phyloP scores from a whole-genome alignment of 2,329 filamentous ascomycete species.

The Verticillium klebahnii region DNA sequence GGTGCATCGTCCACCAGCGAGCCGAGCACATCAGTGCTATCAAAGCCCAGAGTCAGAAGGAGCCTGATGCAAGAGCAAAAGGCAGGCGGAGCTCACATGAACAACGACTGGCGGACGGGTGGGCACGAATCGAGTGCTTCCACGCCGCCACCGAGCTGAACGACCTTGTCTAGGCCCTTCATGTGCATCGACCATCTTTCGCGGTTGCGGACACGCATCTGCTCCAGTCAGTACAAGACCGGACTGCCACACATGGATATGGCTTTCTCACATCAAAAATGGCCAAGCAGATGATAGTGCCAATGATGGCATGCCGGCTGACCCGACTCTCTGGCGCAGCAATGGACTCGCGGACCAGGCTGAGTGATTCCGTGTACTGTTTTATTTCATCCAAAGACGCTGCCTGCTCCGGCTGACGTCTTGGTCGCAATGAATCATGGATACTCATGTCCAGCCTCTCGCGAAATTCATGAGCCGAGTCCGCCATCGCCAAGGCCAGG shows the following conservation, averaged over 20 bases:
- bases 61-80: neutral
- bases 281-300: conserved; percentile 14
- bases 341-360: conserved; percentile 10
- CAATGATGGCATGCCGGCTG: conserved; percentile 8
- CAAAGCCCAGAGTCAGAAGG: neutral
- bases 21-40: conserved; percentile 13
- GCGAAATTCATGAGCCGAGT: neutral
- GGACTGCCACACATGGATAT: neutral
- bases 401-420: too few species aligned
- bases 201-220: conserved; percentile 12
- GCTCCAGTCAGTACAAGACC: neutral
- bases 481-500: conserved; percentile 11
- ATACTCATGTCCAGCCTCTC: neutral
- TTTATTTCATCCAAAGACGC: conserved; percentile 5
- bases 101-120: conserved; percentile 12
- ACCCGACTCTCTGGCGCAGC: neutral
- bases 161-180: conserved; percentile 9
- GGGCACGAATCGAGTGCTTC: conserved; percentile 5
- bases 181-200: conserved; percentile 15
- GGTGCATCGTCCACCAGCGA: conserved; percentile 10
- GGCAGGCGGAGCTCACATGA: conserved; percentile 8
- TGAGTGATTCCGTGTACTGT: conserved; percentile 14
- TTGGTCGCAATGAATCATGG: neutral
- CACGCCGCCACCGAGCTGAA: conserved; percentile 10
- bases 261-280: conserved; percentile 13